Conservation (phyloP, 768 basidiomycete species). For the Tylopilus subfusipes region DNA sequence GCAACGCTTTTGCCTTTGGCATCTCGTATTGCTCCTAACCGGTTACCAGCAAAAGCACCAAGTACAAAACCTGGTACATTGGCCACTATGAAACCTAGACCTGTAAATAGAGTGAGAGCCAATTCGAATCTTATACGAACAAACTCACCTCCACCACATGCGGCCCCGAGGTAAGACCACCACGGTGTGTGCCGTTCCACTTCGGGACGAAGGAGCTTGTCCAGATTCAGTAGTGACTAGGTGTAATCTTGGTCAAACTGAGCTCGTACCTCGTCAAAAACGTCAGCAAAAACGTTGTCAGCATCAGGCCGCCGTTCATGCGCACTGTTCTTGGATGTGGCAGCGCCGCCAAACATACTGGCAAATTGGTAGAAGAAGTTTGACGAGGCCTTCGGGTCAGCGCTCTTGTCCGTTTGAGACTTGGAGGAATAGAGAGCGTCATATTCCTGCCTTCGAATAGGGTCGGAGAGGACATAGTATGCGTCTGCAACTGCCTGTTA, state of each 20-base stretch:
- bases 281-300: constrained; percentile 81
- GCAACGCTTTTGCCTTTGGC: constrained; percentile 95
- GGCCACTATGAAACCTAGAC: constrained; percentile 47
- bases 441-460: constrained; percentile 67
- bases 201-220: constrained; percentile 75
- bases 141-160: constrained; percentile 58
- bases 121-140: constrained; percentile 2
- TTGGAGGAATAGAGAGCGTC: constrained; percentile 62
- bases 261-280: constrained; percentile 78
- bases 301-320: constrained; percentile 61
- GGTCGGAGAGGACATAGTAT: constrained; percentile 88
- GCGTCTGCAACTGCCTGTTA: constrained; percentile 80
- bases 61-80: constrained; percentile 85
- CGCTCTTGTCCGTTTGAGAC: constrained; percentile 46
- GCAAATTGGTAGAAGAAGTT: constrained; percentile 78
- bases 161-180: constrained; percentile 73
- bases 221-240: background rate
- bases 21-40: constrained; percentile 87
- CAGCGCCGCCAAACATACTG: constrained; percentile 56
- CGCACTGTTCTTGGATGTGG: constrained; percentile 30
- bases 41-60: constrained; percentile 84
- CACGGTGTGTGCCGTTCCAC: constrained; percentile 65
- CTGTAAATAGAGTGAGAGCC: constrained; percentile 34
- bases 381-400: constrained; percentile 63
- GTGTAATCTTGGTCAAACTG: background rate